These are phyloP conservation scores for Talaromyces piceae DNA, from an alignment of 2,329 filamentous ascomycete species.

Conservation along the genomic window DNA sequence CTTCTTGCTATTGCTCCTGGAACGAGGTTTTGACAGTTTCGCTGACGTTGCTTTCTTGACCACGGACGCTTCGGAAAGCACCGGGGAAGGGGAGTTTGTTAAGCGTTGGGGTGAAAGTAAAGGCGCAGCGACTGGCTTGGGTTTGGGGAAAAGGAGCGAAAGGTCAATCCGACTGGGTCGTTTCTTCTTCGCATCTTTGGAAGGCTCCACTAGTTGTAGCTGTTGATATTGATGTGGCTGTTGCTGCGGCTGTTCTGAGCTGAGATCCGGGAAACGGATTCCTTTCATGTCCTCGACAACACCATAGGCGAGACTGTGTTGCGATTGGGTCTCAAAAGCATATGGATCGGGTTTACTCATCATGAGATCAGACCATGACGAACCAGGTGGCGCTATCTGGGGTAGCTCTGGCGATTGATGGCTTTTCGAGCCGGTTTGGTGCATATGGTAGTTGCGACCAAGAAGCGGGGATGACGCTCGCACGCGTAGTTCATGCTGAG, in stretches of 20 bases:
- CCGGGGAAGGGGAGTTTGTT: slow-evolving; percentile 33
- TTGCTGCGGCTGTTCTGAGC: slow-evolving; percentile 9
- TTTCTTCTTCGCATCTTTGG: slow-evolving; percentile 26
- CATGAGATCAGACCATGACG: slow-evolving; percentile 1
- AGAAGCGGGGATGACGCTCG: slow-evolving; percentile 14
- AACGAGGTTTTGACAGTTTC: slow-evolving; percentile 22
- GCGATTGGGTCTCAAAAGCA: slow-evolving; percentile 10
- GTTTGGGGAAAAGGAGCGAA: slow-evolving; percentile 37
- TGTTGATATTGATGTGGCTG: not conserved
- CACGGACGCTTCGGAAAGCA: slow-evolving; percentile 29
- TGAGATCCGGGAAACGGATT: slow-evolving; percentile 6
- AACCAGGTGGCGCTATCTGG: slow-evolving; percentile 7
- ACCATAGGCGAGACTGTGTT: slow-evolving; percentile 10
- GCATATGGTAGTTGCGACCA: slow-evolving; percentile 11
- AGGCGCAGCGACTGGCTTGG: slow-evolving; percentile 23
- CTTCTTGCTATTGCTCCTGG: slow-evolving; percentile 8
- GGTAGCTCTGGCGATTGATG: not conserved
- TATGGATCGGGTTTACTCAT: not conserved
- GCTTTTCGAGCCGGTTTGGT: slow-evolving; percentile 1
- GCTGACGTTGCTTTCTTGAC: slow-evolving; percentile 18
- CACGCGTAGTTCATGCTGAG: slow-evolving; percentile 11
- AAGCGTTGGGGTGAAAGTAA: slow-evolving; percentile 37
- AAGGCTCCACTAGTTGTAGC: not conserved
- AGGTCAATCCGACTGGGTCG: slow-evolving; percentile 35
- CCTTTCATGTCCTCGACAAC: slow-evolving; percentile 9